Base-by-base conservation (phyloP, 495 filamentous ascomycete genomes). In the Thozetella sp. region DNA sequence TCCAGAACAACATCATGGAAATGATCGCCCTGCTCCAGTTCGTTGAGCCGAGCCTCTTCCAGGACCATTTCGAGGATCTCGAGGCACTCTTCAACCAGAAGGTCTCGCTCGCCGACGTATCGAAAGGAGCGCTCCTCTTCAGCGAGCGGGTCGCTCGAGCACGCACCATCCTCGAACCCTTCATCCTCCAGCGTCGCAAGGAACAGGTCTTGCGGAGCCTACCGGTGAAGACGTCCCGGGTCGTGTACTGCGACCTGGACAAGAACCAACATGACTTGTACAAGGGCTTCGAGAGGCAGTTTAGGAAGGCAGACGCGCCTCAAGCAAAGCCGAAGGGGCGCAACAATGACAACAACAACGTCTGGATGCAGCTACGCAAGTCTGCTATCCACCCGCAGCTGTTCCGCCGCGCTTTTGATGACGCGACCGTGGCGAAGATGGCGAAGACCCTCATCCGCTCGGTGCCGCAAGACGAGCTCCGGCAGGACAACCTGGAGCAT, bases 1-100 rank as follows among this genome's bases (percentile, higher is more conserved):
- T 99, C 13, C 95, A 99, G 69, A 99, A 99, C 74, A 98, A 97
- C 65, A 83, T 99, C 3, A 90, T 91, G 68, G 95, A 99, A 72
- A 83, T 99, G 48, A 87, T 91, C 1, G 90, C 93, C 1, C 78
- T 99, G 19, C 85, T 99, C 2, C 89, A 88, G 1, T 98, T 99
- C 67, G 93, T 99, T 63, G 86, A 98, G 65, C 95, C 95, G 0
- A 78, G 83, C 10, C 78, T 97, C 2, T 98, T 99, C 72, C 83
- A 89, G 50, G 82, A 88, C 46, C 82, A 86, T 51, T 76, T 77
- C 27, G 90, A 93, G 2, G 86, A 93, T 53, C 74, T 99, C 12
- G 80, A 90, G 23, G 86, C 83, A 13, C 89, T 98, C 50, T 98
- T 99, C 72, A 91, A 90, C 59, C 89, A 93, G 67, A 97, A 96